Evolutionary conservation across 73 alveolate genomes (phyloP).

Genomic region (Stentor roeselii): DNA sequence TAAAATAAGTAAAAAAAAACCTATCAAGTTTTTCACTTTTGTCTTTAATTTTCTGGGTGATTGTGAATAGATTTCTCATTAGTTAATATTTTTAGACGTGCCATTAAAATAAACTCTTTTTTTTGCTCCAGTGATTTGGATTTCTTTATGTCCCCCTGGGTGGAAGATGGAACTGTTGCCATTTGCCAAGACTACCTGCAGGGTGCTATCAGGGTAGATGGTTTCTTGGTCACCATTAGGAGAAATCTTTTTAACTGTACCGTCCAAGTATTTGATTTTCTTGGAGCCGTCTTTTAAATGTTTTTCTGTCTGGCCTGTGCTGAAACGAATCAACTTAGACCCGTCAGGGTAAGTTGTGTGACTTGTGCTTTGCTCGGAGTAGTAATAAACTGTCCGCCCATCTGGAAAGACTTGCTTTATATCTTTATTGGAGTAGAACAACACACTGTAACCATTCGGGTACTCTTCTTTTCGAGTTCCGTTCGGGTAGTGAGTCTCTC

Average conservation of each 20-base stretch:
- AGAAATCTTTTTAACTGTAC: conserved; percentile 67
- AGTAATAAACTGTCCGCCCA: conserved; percentile 71
- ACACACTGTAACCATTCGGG: conserved; percentile 21
- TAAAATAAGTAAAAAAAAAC: neutral
- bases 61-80: no score
- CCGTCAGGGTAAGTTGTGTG: conserved; percentile 85
- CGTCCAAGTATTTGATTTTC: conserved; percentile 84
- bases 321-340: conserved; percentile 60
- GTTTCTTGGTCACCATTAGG: conserved; percentile 75
- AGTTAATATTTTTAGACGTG: neutral
- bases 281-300: conserved; percentile 85
- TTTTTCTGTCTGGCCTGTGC: conserved; percentile 78
- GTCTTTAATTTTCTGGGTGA: neutral
- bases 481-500: conserved; percentile 35
- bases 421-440: neutral
- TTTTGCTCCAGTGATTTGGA: neutral
- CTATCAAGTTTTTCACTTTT: neutral
- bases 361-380: conserved; percentile 76
- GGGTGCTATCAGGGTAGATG: conserved; percentile 78
- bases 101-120: neutral
- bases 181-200: neutral
- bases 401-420: conserved; percentile 53
- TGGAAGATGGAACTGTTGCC: neutral
- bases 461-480: conserved; percentile 51
- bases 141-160: conserved; percentile 26